Conservation (phyloP, 352 stramenopile genomes). For the Phytophthora meadii region DNA sequence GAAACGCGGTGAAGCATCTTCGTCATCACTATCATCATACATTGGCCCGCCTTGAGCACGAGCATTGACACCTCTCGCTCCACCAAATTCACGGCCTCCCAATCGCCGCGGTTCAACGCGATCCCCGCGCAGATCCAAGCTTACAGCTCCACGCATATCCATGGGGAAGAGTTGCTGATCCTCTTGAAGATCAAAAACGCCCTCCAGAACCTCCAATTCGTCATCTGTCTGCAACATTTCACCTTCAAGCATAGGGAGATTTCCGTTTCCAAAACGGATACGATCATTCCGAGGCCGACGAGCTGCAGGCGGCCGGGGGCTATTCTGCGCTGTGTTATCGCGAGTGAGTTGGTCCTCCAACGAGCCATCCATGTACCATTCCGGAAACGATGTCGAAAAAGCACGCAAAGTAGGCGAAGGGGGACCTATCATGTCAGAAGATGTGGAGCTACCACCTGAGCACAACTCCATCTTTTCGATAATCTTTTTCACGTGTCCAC, state of each 20-base stretch:
- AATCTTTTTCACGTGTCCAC: slow-evolving; percentile 67
- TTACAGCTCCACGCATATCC: slow-evolving; percentile 54
- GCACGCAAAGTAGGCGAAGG: slow-evolving; percentile 66
- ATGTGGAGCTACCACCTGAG: slow-evolving; percentile 54
- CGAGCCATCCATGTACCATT: slow-evolving; percentile 71
- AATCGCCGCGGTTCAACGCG: slow-evolving; percentile 35
- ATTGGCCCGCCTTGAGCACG: slow-evolving; percentile 31
- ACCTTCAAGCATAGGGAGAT: slow-evolving; percentile 61
- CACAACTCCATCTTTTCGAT: slow-evolving; percentile 91
- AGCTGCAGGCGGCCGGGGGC: slow-evolving; percentile 31
- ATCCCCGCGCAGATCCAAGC: slow-evolving; percentile 43
- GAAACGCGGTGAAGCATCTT: slow-evolving; percentile 50
- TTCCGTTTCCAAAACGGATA: slow-evolving; percentile 45
- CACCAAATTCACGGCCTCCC: slow-evolving; percentile 32
- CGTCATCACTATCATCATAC: slow-evolving; percentile 64
- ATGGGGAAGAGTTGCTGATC: slow-evolving; percentile 64
- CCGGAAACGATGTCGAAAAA: slow-evolving; percentile 64
- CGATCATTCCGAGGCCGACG: slow-evolving; percentile 54
- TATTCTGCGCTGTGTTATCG: slow-evolving; percentile 53
- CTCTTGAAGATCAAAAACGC: slow-evolving; percentile 70
- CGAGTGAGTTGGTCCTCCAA: slow-evolving; percentile 60
- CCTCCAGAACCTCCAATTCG: slow-evolving; percentile 73
- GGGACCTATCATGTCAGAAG: slow-evolving; percentile 45
- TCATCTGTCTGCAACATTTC: slow-evolving; percentile 73
- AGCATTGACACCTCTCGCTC: slow-evolving; percentile 27